Base-by-base conservation (phyloP, 2,329 filamentous ascomycete genomes). In the Cercospora zeina region DNA sequence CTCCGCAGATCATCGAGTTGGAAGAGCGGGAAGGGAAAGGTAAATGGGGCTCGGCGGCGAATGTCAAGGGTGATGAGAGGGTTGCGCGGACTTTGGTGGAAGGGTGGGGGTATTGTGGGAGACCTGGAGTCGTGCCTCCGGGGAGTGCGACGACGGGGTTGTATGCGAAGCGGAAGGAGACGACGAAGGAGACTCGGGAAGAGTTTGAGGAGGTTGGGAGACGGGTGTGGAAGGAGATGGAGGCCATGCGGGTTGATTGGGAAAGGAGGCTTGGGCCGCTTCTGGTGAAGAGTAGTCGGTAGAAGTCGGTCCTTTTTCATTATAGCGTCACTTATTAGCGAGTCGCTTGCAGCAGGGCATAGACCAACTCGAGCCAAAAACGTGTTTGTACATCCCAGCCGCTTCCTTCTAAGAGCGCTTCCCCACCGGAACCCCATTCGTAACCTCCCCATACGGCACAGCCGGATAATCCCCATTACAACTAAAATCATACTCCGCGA, bases 11-110 rank as follows among this genome's bases (percentile, higher is more conserved):
- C 13, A 84, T 90, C 55, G 80, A 78, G 1, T 73, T 81, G 37
- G 79, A 84, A 67, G 74, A 71, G 21, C 67, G 75, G 1, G 81
- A 80, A 49, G 82, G 81, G 65, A 87, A 80, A 73, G 83, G 76
- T 55, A 97, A 97, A 78, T 97, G 93, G 93, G 93, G 93, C 2
- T 89, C 89, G 31, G 84, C 85, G n/a, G 83, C 83, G 8, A 83
- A 88, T 66, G 75, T 83, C 10, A 75, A 77, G 59, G 87, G 88
- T 0, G 77, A 81, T 19, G 82, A 84, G 62, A 59, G 65, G 31
- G 67, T 91, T 4, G 89, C 88, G 76, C 85, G 86, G 70, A 96
- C 92, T 1, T 91, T 96, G 75, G 88, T 96, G 2, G 87, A 90
- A 47, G 90, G 91, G 7, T 97, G 93, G 92, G 93, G 91, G 0